phyloP scores from a whole-genome alignment of 2,329 filamentous ascomycete genomes.

The Rutstroemia sp. region DNA sequence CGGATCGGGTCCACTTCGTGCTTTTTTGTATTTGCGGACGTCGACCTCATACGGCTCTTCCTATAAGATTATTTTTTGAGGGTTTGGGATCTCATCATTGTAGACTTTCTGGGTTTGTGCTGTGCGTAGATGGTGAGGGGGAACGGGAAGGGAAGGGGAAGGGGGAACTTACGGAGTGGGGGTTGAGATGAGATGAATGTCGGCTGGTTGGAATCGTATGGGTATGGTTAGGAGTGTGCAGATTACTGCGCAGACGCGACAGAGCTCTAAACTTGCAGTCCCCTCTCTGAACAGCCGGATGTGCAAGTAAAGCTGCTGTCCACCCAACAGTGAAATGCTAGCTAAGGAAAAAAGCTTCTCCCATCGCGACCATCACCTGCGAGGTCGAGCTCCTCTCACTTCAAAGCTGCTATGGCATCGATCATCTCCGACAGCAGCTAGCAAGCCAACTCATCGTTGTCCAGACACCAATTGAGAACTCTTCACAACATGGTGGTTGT shows the following conservation, averaged over 20 bases:
- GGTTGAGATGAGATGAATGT: not conserved
- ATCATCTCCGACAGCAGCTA: too few species aligned
- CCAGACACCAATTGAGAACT: too few species aligned
- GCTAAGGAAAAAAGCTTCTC: too few species aligned
- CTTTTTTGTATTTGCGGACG: conserved; percentile 10
- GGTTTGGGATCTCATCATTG: conserved; percentile 27
- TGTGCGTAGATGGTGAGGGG: not conserved
- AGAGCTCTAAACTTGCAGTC: too few species aligned
- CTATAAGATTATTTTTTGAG: conserved; percentile 23
- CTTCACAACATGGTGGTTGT: too few species aligned
- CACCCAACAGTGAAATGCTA: too few species aligned
- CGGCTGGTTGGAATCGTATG: not conserved
- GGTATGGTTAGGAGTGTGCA: not conserved
- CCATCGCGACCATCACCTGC: too few species aligned
- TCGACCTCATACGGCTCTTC: conserved; percentile 28
- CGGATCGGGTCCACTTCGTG: conserved; percentile 5
- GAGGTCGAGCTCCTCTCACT: too few species aligned
- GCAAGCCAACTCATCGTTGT: too few species aligned
- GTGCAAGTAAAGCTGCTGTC: too few species aligned
- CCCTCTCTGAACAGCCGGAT: too few species aligned
- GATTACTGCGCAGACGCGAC: not conserved
- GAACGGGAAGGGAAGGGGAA: not conserved
- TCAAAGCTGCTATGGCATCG: too few species aligned
- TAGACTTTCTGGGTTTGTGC: not conserved
- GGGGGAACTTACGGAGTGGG: not conserved